Evolutionary conservation across 2,329 filamentous ascomycete species (phyloP).

Genomic region (Aspergillus carbonarius): DNA sequence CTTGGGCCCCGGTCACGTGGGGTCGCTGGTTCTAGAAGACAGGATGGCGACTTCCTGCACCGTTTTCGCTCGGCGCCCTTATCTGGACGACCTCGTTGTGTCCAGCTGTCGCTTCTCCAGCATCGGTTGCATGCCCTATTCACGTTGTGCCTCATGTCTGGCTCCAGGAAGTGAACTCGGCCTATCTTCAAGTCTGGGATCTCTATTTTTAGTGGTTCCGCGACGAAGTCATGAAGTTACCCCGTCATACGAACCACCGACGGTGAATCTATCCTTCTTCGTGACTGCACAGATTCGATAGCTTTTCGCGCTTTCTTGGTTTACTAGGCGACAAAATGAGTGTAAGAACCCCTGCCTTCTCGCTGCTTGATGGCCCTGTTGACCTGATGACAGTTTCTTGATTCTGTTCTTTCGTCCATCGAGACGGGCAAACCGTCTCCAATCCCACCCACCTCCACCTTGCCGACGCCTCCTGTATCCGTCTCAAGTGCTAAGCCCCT

Average conservation of each 20-base stretch:
- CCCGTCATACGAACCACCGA: slow-evolving; percentile 38
- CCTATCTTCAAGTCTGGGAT: slow-evolving; percentile 13
- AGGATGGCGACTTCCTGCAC: slow-evolving; percentile 19
- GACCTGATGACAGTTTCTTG: slow-evolving; percentile 45
- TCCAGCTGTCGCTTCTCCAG: not conserved
- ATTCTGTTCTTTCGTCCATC: slow-evolving; percentile 53
- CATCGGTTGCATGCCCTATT: not conserved
- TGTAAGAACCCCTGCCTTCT: slow-evolving; percentile 27
- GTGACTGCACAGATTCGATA: slow-evolving; percentile 11
- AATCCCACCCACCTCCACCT: slow-evolving; percentile 23
- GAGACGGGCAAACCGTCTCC: slow-evolving; percentile 42
- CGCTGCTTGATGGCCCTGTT: slow-evolving; percentile 15
- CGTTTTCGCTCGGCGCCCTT: slow-evolving; percentile 11
- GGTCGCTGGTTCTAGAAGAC: slow-evolving; percentile 26
- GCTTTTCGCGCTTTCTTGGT: not conserved
- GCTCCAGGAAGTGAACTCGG: slow-evolving; percentile 10
- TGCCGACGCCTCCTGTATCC: slow-evolving; percentile 25
- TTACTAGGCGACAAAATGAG: slow-evolving; percentile 33
- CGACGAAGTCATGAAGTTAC: slow-evolving; percentile 42
- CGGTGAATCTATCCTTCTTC: slow-evolving; percentile 32
- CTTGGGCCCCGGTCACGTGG: slow-evolving; percentile 25
- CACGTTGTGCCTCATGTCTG: not conserved
- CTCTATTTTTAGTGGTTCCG: slow-evolving; percentile 23
- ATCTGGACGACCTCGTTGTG: slow-evolving; percentile 8
- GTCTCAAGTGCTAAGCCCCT: slow-evolving; percentile 24